Conservation (phyloP, 768 basidiomycete genomes). For the Mycena rosella region DNA sequence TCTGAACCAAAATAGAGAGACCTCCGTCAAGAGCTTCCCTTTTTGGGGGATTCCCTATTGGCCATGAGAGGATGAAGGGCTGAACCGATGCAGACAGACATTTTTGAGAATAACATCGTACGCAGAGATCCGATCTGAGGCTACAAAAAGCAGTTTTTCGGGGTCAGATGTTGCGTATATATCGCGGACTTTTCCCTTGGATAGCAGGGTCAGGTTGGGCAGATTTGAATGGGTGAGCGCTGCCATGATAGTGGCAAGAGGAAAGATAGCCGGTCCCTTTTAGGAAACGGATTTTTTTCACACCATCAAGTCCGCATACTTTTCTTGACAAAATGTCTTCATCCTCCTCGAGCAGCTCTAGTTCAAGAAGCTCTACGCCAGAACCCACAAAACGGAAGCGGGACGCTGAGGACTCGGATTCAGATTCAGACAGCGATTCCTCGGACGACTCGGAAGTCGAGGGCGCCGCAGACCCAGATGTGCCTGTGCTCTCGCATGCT, state of each 20-base stretch:
- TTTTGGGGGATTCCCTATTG: slow-evolving; percentile 93
- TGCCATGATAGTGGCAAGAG: slow-evolving; percentile 1
- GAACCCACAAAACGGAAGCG: slow-evolving; percentile 49
- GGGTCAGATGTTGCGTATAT: slow-evolving; percentile 84
- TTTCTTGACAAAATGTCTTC: slow-evolving; percentile 44
- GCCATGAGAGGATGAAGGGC: slow-evolving; percentile 5
- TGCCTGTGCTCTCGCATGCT: slow-evolving; percentile 79
- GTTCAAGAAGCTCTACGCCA: slow-evolving; percentile 44
- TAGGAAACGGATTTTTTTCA: background rate
- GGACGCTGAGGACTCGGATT: slow-evolving; percentile 18
- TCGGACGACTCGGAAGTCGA: slow-evolving; percentile 44
- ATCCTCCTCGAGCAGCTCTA: slow-evolving; percentile 45
- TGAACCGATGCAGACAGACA: slow-evolving; percentile 63
- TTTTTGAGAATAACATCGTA: slow-evolving; percentile 96
- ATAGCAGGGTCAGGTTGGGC: slow-evolving; percentile 75
- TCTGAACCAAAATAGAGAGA: slow-evolving; percentile 97
- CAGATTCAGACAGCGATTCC: slow-evolving; percentile 32
- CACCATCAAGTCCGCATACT: too few relatives aligned
- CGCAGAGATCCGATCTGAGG: slow-evolving; percentile 95
- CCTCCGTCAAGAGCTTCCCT: slow-evolving; percentile 87
- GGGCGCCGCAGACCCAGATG: slow-evolving; percentile 47
- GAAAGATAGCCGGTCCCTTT: background rate
- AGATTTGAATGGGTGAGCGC: slow-evolving; percentile 59
- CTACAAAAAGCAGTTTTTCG: slow-evolving; percentile 89
- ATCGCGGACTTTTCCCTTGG: slow-evolving; percentile 96